phyloP scores from a whole-genome alignment of 768 basidiomycete genomes.

The Vararia minispora region DNA sequence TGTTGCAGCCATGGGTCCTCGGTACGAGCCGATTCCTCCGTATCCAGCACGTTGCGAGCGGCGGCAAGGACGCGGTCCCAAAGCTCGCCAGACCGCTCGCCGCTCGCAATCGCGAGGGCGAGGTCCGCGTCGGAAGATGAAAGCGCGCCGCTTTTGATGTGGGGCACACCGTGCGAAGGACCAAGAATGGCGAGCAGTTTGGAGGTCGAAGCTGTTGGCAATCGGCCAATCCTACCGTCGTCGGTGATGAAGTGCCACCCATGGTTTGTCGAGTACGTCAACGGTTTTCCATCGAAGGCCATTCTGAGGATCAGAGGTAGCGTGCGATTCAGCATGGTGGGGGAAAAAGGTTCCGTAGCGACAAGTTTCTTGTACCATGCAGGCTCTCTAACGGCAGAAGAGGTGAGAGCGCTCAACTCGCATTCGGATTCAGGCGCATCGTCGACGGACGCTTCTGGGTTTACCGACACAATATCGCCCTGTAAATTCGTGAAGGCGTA shows the following conservation, averaged over 20 bases:
- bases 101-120: constrained; percentile 34
- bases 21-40: constrained; percentile 11
- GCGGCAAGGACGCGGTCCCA: constrained; percentile 27
- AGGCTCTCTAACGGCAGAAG: constrained; percentile 21
- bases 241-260: constrained; percentile 56
- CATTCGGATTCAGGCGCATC: neutral
- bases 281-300: constrained; percentile 47
- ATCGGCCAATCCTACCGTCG: constrained; percentile 23
- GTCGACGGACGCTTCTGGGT: neutral
- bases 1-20: constrained; percentile 50
- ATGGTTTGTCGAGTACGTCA: constrained; percentile 40
- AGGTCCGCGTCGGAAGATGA: constrained; percentile 30
- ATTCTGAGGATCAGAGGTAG: constrained; percentile 61
- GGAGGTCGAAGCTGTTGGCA: constrained; percentile 32
- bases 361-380: constrained; percentile 47
- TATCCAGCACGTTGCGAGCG: constrained; percentile 26
- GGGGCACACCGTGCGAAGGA: constrained; percentile 33
- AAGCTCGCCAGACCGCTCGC: constrained; percentile 25
- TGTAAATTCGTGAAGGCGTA: too few relatives aligned
- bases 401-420: neutral
- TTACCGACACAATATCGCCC: too few relatives aligned
- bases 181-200: constrained; percentile 37
- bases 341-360: constrained; percentile 29
- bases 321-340: constrained; percentile 34
- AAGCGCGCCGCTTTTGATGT: constrained; percentile 33